Evolutionary conservation across 176 grass and related monocot species (phyloP).

Genomic region (Pharus latifolius): DNA sequence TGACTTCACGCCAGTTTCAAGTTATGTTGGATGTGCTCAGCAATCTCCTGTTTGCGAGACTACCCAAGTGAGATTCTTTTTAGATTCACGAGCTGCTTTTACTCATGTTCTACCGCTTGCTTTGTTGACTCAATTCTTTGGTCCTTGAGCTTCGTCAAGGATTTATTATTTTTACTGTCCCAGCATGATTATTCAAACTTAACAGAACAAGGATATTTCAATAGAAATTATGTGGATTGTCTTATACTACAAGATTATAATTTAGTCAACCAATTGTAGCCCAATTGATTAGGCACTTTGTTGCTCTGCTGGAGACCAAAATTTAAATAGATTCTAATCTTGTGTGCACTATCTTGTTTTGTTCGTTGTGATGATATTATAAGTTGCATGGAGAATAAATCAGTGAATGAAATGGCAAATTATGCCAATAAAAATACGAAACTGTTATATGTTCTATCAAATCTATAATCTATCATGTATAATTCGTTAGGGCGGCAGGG

Average conservation of each 20-base stretch:
- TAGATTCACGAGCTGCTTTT: background rate
- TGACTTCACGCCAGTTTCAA: slow-evolving; percentile 99
- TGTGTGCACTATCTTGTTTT: too few relatives aligned
- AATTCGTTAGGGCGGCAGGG: too few relatives aligned
- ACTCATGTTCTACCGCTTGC: background rate
- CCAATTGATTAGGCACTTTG: background rate
- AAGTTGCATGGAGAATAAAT: too few relatives aligned
- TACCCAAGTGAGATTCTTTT: slow-evolving; percentile 73
- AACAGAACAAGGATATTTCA: background rate
- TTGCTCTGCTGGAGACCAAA: too few relatives aligned
- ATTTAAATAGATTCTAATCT: too few relatives aligned
- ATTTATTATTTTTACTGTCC: background rate
- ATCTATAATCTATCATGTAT: too few relatives aligned
- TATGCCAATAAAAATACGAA: too few relatives aligned
- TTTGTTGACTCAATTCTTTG: background rate
- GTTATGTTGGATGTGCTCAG: slow-evolving; percentile 95
- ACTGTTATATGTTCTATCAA: too few relatives aligned
- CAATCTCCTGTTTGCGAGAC: slow-evolving; percentile 86
- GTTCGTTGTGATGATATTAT: too few relatives aligned
- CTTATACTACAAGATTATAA: background rate
- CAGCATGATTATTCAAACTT: background rate
- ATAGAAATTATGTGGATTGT: too few relatives aligned
- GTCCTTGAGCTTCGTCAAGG: background rate
- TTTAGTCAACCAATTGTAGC: background rate
- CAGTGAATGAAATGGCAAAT: too few relatives aligned